phyloP scores from a whole-genome alignment of 345 rosid genomes.

The Populus euphratica region DNA sequence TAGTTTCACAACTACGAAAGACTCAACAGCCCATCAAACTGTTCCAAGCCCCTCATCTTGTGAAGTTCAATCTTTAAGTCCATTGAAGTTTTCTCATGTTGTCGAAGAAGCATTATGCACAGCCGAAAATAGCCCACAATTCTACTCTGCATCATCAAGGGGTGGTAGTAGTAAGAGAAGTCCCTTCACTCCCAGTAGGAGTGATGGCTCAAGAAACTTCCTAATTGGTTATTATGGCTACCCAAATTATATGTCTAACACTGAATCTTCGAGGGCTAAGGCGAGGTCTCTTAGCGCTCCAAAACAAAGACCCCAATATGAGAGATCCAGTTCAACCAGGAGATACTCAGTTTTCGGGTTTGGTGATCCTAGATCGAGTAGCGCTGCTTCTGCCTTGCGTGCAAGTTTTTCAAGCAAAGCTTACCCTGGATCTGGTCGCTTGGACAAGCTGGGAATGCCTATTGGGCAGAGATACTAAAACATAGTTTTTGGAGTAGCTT shows the following conservation, averaged over 20 bases:
- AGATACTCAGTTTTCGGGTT: constrained; percentile 47
- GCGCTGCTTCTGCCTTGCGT: constrained; percentile 43
- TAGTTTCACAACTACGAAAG: constrained; percentile 47
- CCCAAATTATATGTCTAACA: constrained; percentile 89
- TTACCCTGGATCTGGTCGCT: constrained; percentile 90
- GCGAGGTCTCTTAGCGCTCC: constrained; percentile 78
- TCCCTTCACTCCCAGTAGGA: constrained; percentile 61
- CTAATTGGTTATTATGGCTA: constrained; percentile 52
- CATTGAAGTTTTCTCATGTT: constrained; percentile 38
- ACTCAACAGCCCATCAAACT: constrained; percentile 44
- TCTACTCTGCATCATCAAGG: constrained; percentile 62
- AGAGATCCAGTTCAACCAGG: constrained; percentile 62
- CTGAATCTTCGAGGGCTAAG: constrained; percentile 85
- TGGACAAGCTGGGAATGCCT: constrained; percentile 89
- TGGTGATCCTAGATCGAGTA: constrained; percentile 42
- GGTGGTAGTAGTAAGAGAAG: constrained; percentile 61
- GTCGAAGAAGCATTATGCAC: constrained; percentile 51
- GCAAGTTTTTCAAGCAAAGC: constrained; percentile 63
- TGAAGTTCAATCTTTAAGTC: constrained; percentile 51
- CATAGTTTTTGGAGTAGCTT: constrained; percentile 1
- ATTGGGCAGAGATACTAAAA: constrained; percentile 27
- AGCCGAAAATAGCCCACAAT: constrained; percentile 73
- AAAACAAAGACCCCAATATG: constrained; percentile 65
- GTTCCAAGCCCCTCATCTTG: constrained; percentile 51
- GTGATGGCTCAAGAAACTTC: constrained; percentile 72